Percentiles rank a stretch among this genome's conserved stretches.
Conservation (phyloP, 768 basidiomycete genomes). For the Boletales sp. region DNA sequence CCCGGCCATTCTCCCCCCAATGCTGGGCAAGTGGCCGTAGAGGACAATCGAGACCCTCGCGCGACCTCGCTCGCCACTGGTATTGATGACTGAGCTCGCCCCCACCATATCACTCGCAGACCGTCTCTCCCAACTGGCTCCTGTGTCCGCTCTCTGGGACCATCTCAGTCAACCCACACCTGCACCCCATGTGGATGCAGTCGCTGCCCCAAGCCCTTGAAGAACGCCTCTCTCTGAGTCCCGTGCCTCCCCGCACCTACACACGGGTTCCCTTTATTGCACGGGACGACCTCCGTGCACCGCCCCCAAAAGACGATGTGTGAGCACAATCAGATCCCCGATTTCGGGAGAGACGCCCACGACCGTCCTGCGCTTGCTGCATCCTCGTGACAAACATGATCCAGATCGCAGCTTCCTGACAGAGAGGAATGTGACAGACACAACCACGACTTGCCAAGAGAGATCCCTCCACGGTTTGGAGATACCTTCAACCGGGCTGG, state of each 20-base stretch:
- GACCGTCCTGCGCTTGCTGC: constrained; percentile 25
- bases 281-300: constrained; percentile 35
- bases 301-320: constrained; percentile 28
- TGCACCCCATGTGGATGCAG: constrained; percentile 16
- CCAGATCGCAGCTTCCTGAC: constrained; percentile 34
- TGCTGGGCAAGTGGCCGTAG: constrained; percentile 16
- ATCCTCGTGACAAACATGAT: constrained; percentile 38
- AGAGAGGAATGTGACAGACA: constrained; percentile 32
- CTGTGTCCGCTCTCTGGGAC: constrained; percentile 36
- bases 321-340: constrained; percentile 22
- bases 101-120: constrained; percentile 36
- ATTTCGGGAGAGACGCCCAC: constrained; percentile 36
- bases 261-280: constrained; percentile 22
- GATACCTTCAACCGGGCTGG: constrained; percentile 27
- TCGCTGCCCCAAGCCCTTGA: constrained; percentile 37
- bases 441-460: constrained; percentile 36
- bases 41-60: constrained; percentile 28
- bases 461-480: constrained; percentile 33
- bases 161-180: constrained; percentile 33
- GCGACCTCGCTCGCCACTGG: constrained; percentile 12
- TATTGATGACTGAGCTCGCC: constrained; percentile 21
- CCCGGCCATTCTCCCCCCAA: constrained; percentile 21
- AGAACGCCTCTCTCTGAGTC: constrained; percentile 37
- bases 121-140: constrained; percentile 33
- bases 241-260: constrained; percentile 24